Conservation (phyloP, 2,329 filamentous ascomycete genomes). For the Ophiostoma montium region DNA sequence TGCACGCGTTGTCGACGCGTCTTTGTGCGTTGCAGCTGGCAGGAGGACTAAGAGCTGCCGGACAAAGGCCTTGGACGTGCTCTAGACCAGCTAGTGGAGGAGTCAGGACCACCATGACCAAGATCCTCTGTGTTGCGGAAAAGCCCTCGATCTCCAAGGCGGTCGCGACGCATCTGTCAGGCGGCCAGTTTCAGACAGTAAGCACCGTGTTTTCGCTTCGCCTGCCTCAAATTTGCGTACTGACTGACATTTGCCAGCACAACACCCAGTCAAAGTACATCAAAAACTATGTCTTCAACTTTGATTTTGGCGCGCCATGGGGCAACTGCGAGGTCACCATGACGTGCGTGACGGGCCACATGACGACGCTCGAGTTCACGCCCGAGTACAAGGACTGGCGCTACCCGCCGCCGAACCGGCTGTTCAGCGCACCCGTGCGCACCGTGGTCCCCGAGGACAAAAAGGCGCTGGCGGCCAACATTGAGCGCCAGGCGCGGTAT, state of each 20-base stretch:
- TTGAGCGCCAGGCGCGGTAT: slow-evolving; percentile 60
- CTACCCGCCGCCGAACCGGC: slow-evolving; percentile 58
- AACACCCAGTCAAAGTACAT: slow-evolving; percentile 61
- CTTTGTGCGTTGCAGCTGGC: not conserved
- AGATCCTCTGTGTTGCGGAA: slow-evolving; percentile 41
- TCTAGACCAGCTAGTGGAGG: no score
- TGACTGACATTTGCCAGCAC: slow-evolving; percentile 37
- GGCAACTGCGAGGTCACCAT: slow-evolving; percentile 76
- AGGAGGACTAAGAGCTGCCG: no score
- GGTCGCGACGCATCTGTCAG: slow-evolving; percentile 77
- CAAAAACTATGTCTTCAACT: slow-evolving; percentile 90
- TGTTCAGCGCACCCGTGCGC: slow-evolving; percentile 71
- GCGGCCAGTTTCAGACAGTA: slow-evolving; percentile 58
- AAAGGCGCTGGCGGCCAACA: slow-evolving; percentile 69
- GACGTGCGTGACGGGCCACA: slow-evolving; percentile 83
- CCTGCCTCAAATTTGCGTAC: not conserved
- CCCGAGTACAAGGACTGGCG: slow-evolving; percentile 64
- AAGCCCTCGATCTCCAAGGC: slow-evolving; percentile 93
- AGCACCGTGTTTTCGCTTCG: slow-evolving; percentile 18
- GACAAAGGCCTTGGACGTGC: no score
- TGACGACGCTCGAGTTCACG: slow-evolving; percentile 68
- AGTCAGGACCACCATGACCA: slow-evolving; percentile 33
- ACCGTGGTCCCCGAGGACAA: slow-evolving; percentile 60
- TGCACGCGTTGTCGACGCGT: not conserved
- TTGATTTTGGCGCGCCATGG: slow-evolving; percentile 71